A percentile compares a stretch with the other conserved stretches of the same genome.
Conservation (phyloP, 176 grass and related monocot species). For the Stipa capillata region DNA sequence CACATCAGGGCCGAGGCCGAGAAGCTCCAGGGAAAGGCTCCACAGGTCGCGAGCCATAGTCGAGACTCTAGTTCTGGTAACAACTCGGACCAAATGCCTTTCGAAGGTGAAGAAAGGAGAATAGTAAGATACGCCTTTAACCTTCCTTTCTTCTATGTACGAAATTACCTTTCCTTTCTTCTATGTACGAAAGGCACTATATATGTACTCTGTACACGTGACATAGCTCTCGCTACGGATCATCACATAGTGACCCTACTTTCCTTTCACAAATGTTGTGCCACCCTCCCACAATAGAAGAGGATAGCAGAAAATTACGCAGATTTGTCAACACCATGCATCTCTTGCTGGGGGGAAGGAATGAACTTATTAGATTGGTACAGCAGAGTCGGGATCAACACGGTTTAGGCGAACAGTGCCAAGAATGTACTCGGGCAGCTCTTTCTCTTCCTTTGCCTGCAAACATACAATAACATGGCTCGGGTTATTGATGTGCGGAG, state of each 20-base stretch:
- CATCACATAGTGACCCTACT: neutral
- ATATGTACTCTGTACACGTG: neutral
- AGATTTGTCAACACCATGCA: neutral
- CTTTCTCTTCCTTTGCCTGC: constrained; percentile 87
- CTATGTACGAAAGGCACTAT: neutral
- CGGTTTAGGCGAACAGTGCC: constrained; percentile 81
- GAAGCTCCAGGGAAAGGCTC: too few relatives aligned
- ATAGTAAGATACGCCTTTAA: too few relatives aligned
- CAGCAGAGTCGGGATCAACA: constrained; percentile 49
- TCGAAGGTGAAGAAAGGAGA: too few relatives aligned
- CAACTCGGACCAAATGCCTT: too few relatives aligned
- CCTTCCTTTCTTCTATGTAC: too few relatives aligned
- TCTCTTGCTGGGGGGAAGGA: neutral
- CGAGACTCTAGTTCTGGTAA: too few relatives aligned
- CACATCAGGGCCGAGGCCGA: too few relatives aligned
- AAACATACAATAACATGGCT: constrained; percentile 20
- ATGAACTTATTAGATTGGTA: constrained; percentile 35
- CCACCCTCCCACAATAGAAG: neutral
- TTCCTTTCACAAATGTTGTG: neutral
- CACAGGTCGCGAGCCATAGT: too few relatives aligned
- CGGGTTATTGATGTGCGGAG: neutral
- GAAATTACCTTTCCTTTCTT: too few relatives aligned
- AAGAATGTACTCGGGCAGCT: constrained; percentile 93
- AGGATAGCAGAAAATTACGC: neutral
- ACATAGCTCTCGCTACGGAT: neutral